These are phyloP conservation scores for Amylocystis lapponica DNA, from an alignment of 768 basidiomycete genomes.

Conservation along the genomic window DNA sequence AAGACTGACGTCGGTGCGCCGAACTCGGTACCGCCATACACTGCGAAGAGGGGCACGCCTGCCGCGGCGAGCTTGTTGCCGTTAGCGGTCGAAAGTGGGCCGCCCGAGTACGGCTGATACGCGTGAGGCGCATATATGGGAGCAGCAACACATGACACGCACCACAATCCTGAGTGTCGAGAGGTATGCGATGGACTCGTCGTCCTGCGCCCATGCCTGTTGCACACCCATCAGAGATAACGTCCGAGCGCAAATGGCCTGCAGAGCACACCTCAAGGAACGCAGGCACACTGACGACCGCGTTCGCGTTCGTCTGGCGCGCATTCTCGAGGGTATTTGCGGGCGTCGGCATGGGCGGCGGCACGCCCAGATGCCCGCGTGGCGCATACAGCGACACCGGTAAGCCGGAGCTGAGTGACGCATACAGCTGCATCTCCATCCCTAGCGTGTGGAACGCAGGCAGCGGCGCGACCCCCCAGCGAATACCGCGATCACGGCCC, in stretches of 20 bases:
- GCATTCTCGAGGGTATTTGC: conserved; percentile 9
- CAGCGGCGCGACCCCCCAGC: conserved; percentile 8
- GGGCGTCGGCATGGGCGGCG: conserved; percentile 11
- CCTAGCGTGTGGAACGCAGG: conserved; percentile 15
- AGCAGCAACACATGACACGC: neutral
- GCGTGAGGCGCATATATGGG: no score
- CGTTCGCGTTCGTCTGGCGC: conserved; percentile 5
- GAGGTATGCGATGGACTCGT: conserved; percentile 10
- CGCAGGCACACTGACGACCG: conserved; percentile 9
- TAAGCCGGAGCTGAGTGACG: conserved; percentile 1
- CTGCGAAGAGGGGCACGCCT: conserved; percentile 10
- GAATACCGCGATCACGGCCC: conserved; percentile 1
- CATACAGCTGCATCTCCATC: conserved; percentile 8
- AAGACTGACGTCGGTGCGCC: conserved; percentile 3
- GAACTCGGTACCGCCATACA: conserved; percentile 13
- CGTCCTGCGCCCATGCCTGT: conserved; percentile 17
- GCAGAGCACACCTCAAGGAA: conserved; percentile 11
- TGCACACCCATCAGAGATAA: neutral
- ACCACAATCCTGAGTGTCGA: conserved; percentile 8
- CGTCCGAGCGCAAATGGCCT: neutral
- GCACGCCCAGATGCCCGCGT: neutral
- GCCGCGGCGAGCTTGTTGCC: conserved; percentile 12
- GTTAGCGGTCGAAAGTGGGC: conserved; percentile 10
- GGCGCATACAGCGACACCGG: conserved; percentile 10
- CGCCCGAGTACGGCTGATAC: conserved; percentile 12